Base-by-base conservation (phyloP, 176 grass and related monocot species). In the Eragrostis curvula region DNA sequence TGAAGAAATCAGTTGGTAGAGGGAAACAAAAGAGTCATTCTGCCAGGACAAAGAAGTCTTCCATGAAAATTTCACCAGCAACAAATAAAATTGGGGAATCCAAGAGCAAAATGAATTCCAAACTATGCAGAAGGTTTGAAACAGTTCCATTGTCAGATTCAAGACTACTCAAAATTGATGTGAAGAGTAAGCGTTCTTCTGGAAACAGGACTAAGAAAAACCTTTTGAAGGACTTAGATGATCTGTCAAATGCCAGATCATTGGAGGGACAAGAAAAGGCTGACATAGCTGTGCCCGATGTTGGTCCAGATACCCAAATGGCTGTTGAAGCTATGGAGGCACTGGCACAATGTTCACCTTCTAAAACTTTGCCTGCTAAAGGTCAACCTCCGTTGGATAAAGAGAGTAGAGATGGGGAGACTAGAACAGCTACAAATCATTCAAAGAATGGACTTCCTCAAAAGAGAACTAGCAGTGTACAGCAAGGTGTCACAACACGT, bases 221-320 rank as follows among this genome's bases (percentile, higher is more conserved):
- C 53, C 77, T 92, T 78, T 89, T 87, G n/a, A 86, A 91, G 29
- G 85, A 92, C 60, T 74, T 79, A 47, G 88, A 93, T 55, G 63
- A 81, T 58, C 24, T 78, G 23, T 74, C 88, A 74, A 88, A 85
- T 83, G 50, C 61, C 60, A 85, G 76, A 71, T 62, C 62, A 60
- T 73, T 92, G 70, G 85, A 85, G 82, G 44, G 14, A 79, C 75
- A 84, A 75, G 87, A 85, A 84, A 82, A 78, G 25, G 55, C 29
- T 25, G 70, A 25, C 76, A n/a, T 80, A 39, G 57, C 32, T 79
- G 65, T 43, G 45, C 70, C 70, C 25, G 83, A 90, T 87, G 77
- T 92, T 86, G 92, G 90, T 62, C 88, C 84, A 66, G 89, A 97
- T 86, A 94, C 92, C 68, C 95, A 97, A 86, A 89, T 94, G 84